Conservation (phyloP, 1,139 yeast genomes). For the Magnusiomyces paraingens region DNA sequence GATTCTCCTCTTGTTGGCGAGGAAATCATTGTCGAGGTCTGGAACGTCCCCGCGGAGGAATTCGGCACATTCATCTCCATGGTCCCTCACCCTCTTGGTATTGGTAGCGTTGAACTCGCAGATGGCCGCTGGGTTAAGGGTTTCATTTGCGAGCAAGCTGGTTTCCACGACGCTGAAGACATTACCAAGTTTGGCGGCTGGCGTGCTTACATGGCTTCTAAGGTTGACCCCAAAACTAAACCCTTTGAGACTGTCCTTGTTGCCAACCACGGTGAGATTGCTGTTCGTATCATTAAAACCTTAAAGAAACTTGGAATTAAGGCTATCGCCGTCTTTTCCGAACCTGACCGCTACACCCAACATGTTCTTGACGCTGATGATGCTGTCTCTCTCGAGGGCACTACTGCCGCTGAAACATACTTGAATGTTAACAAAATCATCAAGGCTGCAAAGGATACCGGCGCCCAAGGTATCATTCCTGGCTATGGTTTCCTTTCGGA, state of each 20-base stretch:
- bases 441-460: conserved; percentile 72
- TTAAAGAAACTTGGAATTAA: conserved; percentile 70
- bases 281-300: conserved; percentile 87
- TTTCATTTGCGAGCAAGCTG: conserved; percentile 86
- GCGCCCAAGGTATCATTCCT: conserved; percentile 90
- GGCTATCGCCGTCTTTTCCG: conserved; percentile 84
- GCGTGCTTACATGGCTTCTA: conserved; percentile 55
- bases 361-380: conserved; percentile 81
- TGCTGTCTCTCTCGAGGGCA: conserved; percentile 71
- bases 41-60: conserved; percentile 66
- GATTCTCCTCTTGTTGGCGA: conserved; percentile 44
- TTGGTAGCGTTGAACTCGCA: conserved; percentile 79
- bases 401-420: conserved; percentile 85
- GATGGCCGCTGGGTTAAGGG: conserved; percentile 84
- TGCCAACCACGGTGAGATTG: conserved; percentile 97
- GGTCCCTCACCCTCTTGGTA: conserved; percentile 94
- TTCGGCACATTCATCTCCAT: conserved; percentile 78
- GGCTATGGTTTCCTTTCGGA: conserved; percentile 90
- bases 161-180: conserved; percentile 61
- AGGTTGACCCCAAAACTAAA: conserved; percentile 35
- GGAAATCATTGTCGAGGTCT: conserved; percentile 66
- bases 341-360: conserved; percentile 80
- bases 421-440: conserved; percentile 78
- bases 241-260: conserved; percentile 83
- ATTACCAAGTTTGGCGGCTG: conserved; percentile 85